Percentiles rank a stretch among this genome's conserved stretches.
Evolutionary conservation across 805 yeast genomes (phyloP).

Genomic region (Kurtzmaniella cleridarum): DNA sequence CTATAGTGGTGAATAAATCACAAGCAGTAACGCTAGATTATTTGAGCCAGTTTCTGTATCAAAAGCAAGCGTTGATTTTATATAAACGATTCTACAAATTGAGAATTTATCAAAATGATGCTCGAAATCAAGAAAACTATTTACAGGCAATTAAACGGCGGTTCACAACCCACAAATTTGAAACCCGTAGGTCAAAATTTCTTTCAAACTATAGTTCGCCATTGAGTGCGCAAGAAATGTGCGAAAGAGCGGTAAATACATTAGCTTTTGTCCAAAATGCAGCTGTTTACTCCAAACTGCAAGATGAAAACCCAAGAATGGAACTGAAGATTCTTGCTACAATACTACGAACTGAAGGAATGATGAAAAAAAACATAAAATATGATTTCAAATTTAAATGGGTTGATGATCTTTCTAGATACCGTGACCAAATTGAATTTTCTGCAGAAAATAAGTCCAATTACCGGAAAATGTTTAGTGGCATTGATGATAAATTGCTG

Average conservation of each 20-base stretch:
- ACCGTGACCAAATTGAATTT: slow-evolving; percentile 4
- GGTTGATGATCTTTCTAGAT: slow-evolving; percentile 11
- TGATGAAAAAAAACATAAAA: slow-evolving; percentile 17
- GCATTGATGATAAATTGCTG: slow-evolving; percentile 3
- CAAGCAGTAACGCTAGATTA: slow-evolving; percentile 3
- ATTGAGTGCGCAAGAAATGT: slow-evolving; percentile 10
- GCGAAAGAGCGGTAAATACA: slow-evolving; percentile 20
- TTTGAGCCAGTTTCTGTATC: slow-evolving; percentile 2
- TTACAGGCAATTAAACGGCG: slow-evolving; percentile 21
- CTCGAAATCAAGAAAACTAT: slow-evolving; percentile 6
- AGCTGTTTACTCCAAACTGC: slow-evolving; percentile 13
- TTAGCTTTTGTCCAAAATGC: slow-evolving; percentile 27
- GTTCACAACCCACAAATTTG: slow-evolving; percentile 16
- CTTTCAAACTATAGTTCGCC: slow-evolving; percentile 7
- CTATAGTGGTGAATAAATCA: slow-evolving; percentile 1
- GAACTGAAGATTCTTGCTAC: slow-evolving; percentile 21
- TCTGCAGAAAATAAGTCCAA: slow-evolving; percentile 1
- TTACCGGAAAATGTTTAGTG: slow-evolving; percentile 4
- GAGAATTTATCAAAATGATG: slow-evolving; percentile 19
- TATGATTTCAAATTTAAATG: slow-evolving; percentile 20
- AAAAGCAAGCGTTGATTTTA: slow-evolving; percentile 10
- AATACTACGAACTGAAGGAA: slow-evolving; percentile 17
- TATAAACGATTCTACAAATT: slow-evolving; percentile 31
- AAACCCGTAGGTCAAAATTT: slow-evolving; percentile 8
- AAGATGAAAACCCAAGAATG: slow-evolving; percentile 1